Percentiles rank a stretch among this genome's conserved stretches.
phyloP scores from a whole-genome alignment of 2,329 filamentous ascomycete genomes.

The Fusarium lateritium region DNA sequence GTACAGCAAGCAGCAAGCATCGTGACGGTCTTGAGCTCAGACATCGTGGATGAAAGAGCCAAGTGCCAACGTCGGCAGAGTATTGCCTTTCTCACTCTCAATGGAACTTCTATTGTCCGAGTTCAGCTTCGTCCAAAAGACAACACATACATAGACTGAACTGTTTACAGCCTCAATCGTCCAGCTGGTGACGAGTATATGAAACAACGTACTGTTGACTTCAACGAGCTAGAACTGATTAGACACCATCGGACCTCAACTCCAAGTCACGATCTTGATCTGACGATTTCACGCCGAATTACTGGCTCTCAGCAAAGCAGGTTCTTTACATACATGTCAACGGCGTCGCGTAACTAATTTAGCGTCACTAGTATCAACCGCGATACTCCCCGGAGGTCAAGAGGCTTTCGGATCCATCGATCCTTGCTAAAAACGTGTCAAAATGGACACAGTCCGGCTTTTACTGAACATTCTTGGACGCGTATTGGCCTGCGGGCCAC shows the following conservation, averaged over 20 bases:
- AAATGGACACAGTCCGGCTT: slow-evolving; percentile 39
- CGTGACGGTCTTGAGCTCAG: slow-evolving; percentile 9
- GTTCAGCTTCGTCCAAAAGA: no score
- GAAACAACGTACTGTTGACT: neutral
- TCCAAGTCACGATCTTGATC: neutral
- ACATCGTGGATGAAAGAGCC: slow-evolving; percentile 9
- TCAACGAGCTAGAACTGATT: no score
- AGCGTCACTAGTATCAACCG: slow-evolving; percentile 26
- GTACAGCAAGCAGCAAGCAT: slow-evolving; percentile 1
- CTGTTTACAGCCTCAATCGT: neutral
- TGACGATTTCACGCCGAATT: neutral
- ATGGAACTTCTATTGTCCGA: neutral
- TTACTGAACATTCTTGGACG: slow-evolving; percentile 24
- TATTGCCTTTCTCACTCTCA: slow-evolving; percentile 11
- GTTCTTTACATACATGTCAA: slow-evolving; percentile 6
- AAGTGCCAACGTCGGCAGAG: slow-evolving; percentile 10
- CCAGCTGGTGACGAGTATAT: slow-evolving; percentile 1
- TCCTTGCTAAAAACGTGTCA: slow-evolving; percentile 30
- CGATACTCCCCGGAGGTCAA: slow-evolving; percentile 19
- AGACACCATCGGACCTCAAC: no score
- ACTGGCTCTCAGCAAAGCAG: slow-evolving; percentile 11
- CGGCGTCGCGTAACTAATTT: slow-evolving; percentile 27
- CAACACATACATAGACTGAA: no score
- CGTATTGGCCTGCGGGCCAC: slow-evolving; percentile 15
- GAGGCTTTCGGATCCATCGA: slow-evolving; percentile 36